Conservation (phyloP, 1,284 basidiomycete species). For the Ustilago curta region DNA sequence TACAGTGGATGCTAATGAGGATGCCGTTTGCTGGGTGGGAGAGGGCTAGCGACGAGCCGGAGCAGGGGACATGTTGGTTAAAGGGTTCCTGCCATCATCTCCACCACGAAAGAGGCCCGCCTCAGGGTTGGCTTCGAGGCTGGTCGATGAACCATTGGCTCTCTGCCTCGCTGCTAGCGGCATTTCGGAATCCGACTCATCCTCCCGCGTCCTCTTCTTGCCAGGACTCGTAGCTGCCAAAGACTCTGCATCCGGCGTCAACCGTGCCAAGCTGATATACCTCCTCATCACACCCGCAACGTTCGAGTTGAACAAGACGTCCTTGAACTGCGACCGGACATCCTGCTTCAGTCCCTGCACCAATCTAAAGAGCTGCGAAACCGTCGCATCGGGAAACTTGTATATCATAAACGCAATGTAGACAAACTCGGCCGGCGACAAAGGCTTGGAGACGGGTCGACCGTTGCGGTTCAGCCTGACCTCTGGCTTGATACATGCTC, state of each 20-base stretch:
- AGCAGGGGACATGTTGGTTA: conserved; percentile 26
- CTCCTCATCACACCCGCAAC: conserved; percentile 25
- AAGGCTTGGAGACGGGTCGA: conserved; percentile 22
- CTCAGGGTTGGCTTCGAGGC: conserved; percentile 33
- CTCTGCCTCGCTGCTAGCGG: conserved; percentile 16
- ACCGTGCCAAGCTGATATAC: conserved; percentile 29
- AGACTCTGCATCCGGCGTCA: conserved; percentile 11
- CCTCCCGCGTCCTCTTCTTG: conserved; percentile 14
- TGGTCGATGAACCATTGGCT: conserved; percentile 3
- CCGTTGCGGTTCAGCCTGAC: conserved; percentile 21
- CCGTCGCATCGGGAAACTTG: conserved; percentile 32
- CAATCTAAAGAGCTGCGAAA: conserved; percentile 33
- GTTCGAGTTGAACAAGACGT: conserved; percentile 43
- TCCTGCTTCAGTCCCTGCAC: conserved; percentile 43
- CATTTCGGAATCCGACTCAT: conserved; percentile 24
- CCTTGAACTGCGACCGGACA: conserved; percentile 49
- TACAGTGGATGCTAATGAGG: conserved; percentile 5
- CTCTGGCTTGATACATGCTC: conserved; percentile 44
- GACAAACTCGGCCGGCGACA: conserved; percentile 53
- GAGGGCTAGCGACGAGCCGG: neutral
- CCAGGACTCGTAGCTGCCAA: conserved; percentile 4
- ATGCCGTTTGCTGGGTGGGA: neutral
- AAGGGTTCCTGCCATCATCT: conserved; percentile 18
- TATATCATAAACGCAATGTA: conserved; percentile 45
- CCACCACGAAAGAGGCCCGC: conserved; percentile 25